Conservation (phyloP, 2,329 filamentous ascomycete species). For the Pseudopyricularia cyperi region DNA sequence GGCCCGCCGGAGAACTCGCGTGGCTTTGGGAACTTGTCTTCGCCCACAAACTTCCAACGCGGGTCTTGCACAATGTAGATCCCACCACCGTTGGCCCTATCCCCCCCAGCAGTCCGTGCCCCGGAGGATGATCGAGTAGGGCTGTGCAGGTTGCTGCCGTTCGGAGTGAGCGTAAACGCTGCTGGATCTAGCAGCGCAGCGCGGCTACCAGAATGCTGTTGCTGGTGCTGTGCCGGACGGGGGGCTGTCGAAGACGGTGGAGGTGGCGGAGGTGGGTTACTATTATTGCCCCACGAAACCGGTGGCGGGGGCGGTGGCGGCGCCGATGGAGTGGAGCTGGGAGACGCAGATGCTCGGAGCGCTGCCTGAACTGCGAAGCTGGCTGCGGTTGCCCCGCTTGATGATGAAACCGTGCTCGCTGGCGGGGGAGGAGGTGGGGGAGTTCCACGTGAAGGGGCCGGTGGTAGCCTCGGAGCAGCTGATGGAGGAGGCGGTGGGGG, state of each 20-base stretch:
- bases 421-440: slow-evolving; percentile 21
- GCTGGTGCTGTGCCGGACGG: slow-evolving; percentile 10
- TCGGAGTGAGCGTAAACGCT: slow-evolving; percentile 58
- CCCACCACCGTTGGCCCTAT: slow-evolving; percentile 14
- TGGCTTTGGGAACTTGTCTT: slow-evolving; percentile 71
- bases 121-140: slow-evolving; percentile 23
- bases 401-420: slow-evolving; percentile 20
- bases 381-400: slow-evolving; percentile 17
- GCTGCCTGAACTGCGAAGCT: slow-evolving; percentile 26
- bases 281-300: slow-evolving; percentile 24
- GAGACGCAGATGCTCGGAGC: slow-evolving; percentile 18
- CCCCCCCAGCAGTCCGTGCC: slow-evolving; percentile 11
- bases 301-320: slow-evolving; percentile 19
- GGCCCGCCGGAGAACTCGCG: slow-evolving; percentile 62
- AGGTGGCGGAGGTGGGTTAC: slow-evolving; percentile 19
- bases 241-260: slow-evolving; percentile 19
- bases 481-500: slow-evolving; percentile 30
- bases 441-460: slow-evolving; percentile 14
- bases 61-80: slow-evolving; percentile 57
- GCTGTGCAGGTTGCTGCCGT: slow-evolving; percentile 41
- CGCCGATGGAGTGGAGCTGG: slow-evolving; percentile 20
- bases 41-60: slow-evolving; percentile 78
- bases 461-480: slow-evolving; percentile 29
- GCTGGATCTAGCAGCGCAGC: slow-evolving; percentile 60
- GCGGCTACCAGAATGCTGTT: slow-evolving; percentile 33